Evolutionary conservation across 2,329 filamentous ascomycete species (phyloP), one percentile per base, ranked within the genome.

Genomic region (Sarocladiaceae sp.): DNA sequence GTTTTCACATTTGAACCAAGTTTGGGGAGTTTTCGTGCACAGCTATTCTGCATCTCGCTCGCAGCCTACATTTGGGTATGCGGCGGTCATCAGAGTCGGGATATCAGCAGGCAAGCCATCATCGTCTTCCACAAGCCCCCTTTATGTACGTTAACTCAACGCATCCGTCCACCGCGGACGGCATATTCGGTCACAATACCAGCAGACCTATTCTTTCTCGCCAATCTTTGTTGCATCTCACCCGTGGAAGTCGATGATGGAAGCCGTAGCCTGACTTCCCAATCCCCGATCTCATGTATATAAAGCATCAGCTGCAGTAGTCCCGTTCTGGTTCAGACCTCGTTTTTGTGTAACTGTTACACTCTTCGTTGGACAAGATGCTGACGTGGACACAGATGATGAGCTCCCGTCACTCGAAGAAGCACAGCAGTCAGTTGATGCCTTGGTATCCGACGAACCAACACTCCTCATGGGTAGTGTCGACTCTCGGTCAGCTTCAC

Each of bases 101-200:
- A 35, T 11, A 8, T 49, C 23, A 76, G 71, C 77, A 81, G 79
- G 79, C 80, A 82, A 79, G 80, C 80, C 78, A 83, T 83, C 81
- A 82, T 84, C 82, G 80, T 84, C 82, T 83, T 85, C 80, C 76
- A 78, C 73, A 71, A 71, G 66, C 64, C 71, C 64, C 71, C 70
- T 44, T 73, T 69, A 82, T 86, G 83, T 86, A 86, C 76, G 81
- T 84, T 85, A 85, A 84, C 70, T 66, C 59, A 61, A 66, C 64
- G 58, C 64, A 60, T 59, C 56, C 59, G 61, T 59, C 57, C 65
- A 60, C 62, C 57, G 57, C 61, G 56, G 61, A 62, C 61, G 62
- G 64, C 62, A 61, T 62, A 59, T 60, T 64, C 66, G 67, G 66
- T 69, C 66, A 69, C 64, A 72, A 72, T 67, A 71, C 62, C 64